Evolutionary conservation across 768 basidiomycete species (phyloP).

Genomic region (Xerocomus potaroensis): DNA sequence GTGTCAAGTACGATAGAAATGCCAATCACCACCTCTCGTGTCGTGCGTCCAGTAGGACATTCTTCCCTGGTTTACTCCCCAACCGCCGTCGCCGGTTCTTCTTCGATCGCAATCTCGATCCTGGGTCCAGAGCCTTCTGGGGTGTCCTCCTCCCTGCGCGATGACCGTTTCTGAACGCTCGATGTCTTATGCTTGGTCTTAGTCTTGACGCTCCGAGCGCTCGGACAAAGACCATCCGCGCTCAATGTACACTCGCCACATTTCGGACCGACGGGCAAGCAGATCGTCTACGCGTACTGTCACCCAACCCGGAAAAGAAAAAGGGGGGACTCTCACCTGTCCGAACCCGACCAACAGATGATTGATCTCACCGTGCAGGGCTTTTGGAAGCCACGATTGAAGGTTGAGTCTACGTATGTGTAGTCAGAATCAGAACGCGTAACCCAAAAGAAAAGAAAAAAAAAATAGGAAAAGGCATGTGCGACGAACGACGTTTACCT

Average conservation of each 20-base stretch:
- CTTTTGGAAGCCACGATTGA: slow-evolving; percentile 76
- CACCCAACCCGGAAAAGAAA: neutral
- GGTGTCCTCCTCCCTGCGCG: neutral
- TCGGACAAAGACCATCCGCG: slow-evolving; percentile 58
- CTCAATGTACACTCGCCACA: slow-evolving; percentile 64
- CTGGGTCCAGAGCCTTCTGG: slow-evolving; percentile 29
- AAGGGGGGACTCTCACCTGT: slow-evolving; percentile 46
- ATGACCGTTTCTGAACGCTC: slow-evolving; percentile 11
- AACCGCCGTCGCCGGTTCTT: no score
- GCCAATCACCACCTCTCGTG: neutral
- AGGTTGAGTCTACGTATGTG: neutral
- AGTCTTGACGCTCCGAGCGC: slow-evolving; percentile 39
- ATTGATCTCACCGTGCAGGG: slow-evolving; percentile 72
- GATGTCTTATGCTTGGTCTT: no score
- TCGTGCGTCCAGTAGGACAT: no score
- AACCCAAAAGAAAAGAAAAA: neutral
- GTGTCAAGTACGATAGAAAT: no score
- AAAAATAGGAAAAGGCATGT: neutral
- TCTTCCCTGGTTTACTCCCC: no score
- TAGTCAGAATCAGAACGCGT: neutral
- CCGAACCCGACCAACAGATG: slow-evolving; percentile 81
- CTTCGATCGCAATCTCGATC: slow-evolving; percentile 38
- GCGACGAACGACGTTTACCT: no score
- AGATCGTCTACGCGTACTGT: slow-evolving; percentile 48
- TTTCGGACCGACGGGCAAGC: slow-evolving; percentile 58